These are phyloP conservation scores for Cladosporium sphaerospermum DNA, from an alignment of 2,329 filamentous ascomycete genomes.

Conservation along the genomic window DNA sequence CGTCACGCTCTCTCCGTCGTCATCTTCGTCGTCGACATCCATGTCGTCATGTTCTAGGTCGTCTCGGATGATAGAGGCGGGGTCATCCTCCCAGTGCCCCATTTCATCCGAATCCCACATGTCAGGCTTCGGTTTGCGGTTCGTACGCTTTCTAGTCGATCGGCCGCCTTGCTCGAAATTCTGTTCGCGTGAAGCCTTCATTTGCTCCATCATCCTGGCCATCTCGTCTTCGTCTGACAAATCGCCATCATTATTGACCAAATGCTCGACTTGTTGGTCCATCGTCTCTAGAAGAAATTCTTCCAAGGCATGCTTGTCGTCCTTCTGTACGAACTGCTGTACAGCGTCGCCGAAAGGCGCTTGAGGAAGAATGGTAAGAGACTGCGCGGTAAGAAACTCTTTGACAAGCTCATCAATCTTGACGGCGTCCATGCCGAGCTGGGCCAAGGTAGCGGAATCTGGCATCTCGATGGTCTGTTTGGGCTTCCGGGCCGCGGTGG, in stretches of 20 bases:
- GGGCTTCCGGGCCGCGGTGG: constrained; percentile 41
- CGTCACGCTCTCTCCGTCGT: constrained; percentile 21
- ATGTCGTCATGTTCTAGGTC: constrained; percentile 45
- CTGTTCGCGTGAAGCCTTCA: constrained; percentile 60
- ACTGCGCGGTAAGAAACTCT: constrained; percentile 81
- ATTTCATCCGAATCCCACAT: constrained; percentile 87
- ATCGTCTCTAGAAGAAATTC: constrained; percentile 42
- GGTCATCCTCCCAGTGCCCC: constrained; percentile 73
- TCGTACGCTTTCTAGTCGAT: constrained; percentile 40
- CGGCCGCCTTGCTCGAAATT: constrained; percentile 61
- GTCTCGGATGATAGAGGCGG: constrained; percentile 55
- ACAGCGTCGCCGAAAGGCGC: constrained; percentile 91
- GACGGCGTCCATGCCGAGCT: constrained; percentile 60
- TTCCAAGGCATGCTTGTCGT: constrained; percentile 83
- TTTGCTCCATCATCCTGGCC: constrained; percentile 52
- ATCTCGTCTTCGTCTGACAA: constrained; percentile 60
- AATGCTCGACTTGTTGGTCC: constrained; percentile 37
- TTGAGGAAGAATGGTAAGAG: constrained; percentile 85
- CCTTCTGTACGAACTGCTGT: constrained; percentile 86
- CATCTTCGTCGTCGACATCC: constrained; percentile 36
- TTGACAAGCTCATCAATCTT: constrained; percentile 84
- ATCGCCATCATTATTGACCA: constrained; percentile 49
- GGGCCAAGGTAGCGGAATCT: constrained; percentile 56
- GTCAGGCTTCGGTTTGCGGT: constrained; percentile 61
- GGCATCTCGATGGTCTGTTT: constrained; percentile 53